Base-by-base conservation (phyloP, 345 rosid genomes). In the Syzygium grande region DNA sequence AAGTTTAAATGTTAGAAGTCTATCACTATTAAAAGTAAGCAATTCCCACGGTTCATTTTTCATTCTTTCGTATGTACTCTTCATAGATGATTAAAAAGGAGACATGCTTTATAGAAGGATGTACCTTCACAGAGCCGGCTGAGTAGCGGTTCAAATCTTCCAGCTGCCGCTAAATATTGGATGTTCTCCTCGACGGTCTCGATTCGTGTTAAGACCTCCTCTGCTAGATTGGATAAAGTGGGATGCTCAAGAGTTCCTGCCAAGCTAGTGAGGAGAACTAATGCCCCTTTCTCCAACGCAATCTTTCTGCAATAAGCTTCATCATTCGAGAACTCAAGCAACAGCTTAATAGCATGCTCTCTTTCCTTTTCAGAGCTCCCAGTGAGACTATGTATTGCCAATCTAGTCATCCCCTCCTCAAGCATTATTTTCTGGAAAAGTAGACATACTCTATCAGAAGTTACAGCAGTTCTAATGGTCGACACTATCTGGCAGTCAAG, bases 121-220 rank as follows among this genome's bases (percentile, higher is more conserved):
- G 88, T 88, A 90, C 92, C 94, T 78, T 86, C 84, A 15, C 85
- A 87, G 84, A 92, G 68, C 59, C 89, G 90, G 68, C 89, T 78
- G 17, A 92, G 89, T 51, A 91, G 86, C 43, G 94, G 94, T 88
- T 91, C 92, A 87, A 92, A 92, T 90, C 92, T 90, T 86, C 94
- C 93, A 12, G 91, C 92, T 58, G 90, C 90, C 59, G 92, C 92
- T 30, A 92, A 86, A 88, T 68, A 90, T 85, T 89, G 87, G 89
- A 89, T 53, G 52, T 84, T 91, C 55, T 59, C 91, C 53, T 91
- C 92, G 54, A 89, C 46, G 55, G 51, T 87, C 88, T 90, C 94
- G 89, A 92, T 43, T 85, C 54, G 88, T 68, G 87, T 90, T 63
- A 91, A 90, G 41, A 91, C 88, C 87, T 90, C 93, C 84, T 88